Percentiles rank a stretch among this genome's conserved stretches.
phyloP scores from a whole-genome alignment of 2,329 filamentous ascomycete genomes.

The Polytolypa hystricis region DNA sequence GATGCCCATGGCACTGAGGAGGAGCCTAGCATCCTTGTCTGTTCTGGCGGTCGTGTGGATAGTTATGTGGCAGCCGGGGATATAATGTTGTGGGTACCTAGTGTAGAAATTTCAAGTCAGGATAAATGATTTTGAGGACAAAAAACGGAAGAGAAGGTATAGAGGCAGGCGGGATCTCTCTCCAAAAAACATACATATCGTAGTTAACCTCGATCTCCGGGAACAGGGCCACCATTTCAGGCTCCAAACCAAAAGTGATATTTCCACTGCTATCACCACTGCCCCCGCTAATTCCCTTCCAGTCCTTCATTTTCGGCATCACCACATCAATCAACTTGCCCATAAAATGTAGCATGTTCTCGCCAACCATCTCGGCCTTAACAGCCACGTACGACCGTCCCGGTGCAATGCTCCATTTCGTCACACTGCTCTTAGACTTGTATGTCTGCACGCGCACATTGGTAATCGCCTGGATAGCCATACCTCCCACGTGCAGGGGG shows the following conservation, averaged over 20 bases:
- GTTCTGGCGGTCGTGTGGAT: constrained; percentile 76
- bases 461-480: constrained; percentile 75
- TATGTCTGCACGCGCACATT: constrained; percentile 63
- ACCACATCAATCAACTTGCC: constrained; percentile 85
- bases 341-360: constrained; percentile 80
- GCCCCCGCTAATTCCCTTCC: constrained; percentile 63
- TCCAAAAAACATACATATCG: constrained; percentile 55
- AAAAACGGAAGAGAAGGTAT: constrained; percentile 3
- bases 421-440: constrained; percentile 56
- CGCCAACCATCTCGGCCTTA: constrained; percentile 66
- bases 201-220: constrained; percentile 94
- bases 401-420: constrained; percentile 62
- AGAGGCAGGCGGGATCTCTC: too few species aligned
- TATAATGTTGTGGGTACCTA: constrained; percentile 59
- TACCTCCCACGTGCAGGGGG: constrained; percentile 69
- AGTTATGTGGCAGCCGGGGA: constrained; percentile 74
- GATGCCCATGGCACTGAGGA: constrained; percentile 60
- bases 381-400: constrained; percentile 59
- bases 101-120: constrained; percentile 4
- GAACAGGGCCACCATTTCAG: constrained; percentile 69
- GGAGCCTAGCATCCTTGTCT: constrained; percentile 70
- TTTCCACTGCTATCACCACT: constrained; percentile 86
- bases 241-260: constrained; percentile 66
- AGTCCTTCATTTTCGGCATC: constrained; percentile 92
- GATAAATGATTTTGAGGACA: not conserved